Evolutionary conservation across 1,284 basidiomycete genomes (phyloP).

Genomic region (Ustilago vetiveriae): DNA sequence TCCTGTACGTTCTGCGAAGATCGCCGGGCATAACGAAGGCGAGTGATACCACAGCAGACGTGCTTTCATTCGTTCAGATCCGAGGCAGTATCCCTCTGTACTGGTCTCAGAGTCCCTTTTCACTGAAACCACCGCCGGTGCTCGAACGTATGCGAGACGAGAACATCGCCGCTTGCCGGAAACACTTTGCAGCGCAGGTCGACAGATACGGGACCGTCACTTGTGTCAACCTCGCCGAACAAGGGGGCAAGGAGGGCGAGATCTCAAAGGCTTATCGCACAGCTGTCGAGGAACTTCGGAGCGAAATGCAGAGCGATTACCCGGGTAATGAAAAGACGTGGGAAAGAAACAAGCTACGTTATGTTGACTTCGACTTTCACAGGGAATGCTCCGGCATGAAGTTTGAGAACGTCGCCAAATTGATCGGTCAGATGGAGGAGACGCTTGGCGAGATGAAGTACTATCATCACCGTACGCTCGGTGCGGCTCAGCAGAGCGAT

Average conservation of each 20-base stretch:
- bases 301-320: constrained; percentile 85
- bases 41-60: constrained; percentile 74
- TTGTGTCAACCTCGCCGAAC: constrained; percentile 81
- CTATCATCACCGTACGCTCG: constrained; percentile 58
- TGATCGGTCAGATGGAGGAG: constrained; percentile 83
- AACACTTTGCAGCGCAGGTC: constrained; percentile 69
- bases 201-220: constrained; percentile 72
- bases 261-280: constrained; percentile 83
- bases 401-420: constrained; percentile 71
- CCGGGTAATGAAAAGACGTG: constrained; percentile 75
- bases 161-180: constrained; percentile 68
- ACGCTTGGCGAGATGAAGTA: constrained; percentile 73
- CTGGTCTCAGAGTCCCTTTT: constrained; percentile 95
- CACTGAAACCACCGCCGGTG: constrained; percentile 80
- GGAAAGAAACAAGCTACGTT: constrained; percentile 91
- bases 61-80: constrained; percentile 89
- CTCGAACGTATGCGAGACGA: constrained; percentile 91
- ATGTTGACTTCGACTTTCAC: constrained; percentile 97
- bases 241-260: constrained; percentile 83
- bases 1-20: constrained; percentile 71
- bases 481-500: constrained; percentile 67
- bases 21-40: not conserved
- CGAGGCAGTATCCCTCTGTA: constrained; percentile 85
- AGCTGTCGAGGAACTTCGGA: constrained; percentile 72
- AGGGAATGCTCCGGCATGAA: constrained; percentile 78